Percentiles rank a stretch among this genome's conserved stretches.
Evolutionary conservation across 2,329 filamentous ascomycete genomes (phyloP).

Genomic region (Diaporthe citri): DNA sequence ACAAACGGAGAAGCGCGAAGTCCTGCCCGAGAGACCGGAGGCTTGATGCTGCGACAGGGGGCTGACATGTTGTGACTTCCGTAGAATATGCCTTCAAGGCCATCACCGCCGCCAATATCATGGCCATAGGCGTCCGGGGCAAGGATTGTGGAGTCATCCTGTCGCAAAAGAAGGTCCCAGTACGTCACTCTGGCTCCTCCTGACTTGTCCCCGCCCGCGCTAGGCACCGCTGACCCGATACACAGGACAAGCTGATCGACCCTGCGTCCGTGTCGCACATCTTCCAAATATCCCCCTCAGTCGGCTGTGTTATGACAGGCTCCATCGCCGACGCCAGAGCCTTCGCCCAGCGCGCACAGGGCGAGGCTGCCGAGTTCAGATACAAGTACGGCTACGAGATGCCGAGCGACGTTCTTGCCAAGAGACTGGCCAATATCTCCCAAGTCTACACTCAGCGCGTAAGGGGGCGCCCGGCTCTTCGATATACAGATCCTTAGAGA

Average conservation of each 20-base stretch:
- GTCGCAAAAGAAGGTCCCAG: slow-evolving; percentile 99
- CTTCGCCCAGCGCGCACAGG: slow-evolving; percentile 90
- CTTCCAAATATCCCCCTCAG: slow-evolving; percentile 95
- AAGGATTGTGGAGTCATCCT: slow-evolving; percentile 98
- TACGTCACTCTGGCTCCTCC: slow-evolving; percentile 64
- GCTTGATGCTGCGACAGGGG: not conserved
- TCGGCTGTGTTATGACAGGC: slow-evolving; percentile 98
- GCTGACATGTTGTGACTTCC: slow-evolving; percentile 37
- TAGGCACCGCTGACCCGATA: slow-evolving; percentile 49
- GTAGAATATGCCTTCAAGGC: slow-evolving; percentile 99
- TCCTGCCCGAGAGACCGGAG: not conserved
- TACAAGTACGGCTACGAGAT: slow-evolving; percentile 99
- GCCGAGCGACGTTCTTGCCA: slow-evolving; percentile 96
- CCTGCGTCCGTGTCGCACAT: slow-evolving; percentile 96
- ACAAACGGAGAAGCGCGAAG: slow-evolving; percentile 36
- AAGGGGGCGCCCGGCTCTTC: slow-evolving; percentile 46
- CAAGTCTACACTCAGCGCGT: slow-evolving; percentile 99
- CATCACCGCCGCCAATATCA: slow-evolving; percentile 99
- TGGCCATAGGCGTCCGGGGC: slow-evolving; percentile 93
- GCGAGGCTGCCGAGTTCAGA: slow-evolving; percentile 96
- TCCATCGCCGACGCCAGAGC: slow-evolving; percentile 98
- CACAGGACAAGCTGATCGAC: slow-evolving; percentile 98
- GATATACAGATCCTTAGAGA: slow-evolving; percentile 29
- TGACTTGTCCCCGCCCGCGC: slow-evolving; percentile 38
- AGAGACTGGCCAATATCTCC: slow-evolving; percentile 98